phyloP scores from a whole-genome alignment of 805 yeast genomes.

The Ogataea sp. region DNA sequence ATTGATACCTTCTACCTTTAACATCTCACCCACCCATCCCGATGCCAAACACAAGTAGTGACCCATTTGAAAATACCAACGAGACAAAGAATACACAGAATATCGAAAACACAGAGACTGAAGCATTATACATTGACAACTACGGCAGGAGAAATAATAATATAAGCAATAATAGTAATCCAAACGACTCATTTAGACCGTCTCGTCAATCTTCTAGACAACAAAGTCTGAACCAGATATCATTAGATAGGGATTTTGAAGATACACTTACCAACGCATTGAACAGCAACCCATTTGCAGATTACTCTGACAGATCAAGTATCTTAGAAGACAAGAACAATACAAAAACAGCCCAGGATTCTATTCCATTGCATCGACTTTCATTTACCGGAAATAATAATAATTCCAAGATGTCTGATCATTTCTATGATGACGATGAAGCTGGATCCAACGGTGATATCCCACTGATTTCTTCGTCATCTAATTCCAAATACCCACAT shows the following conservation, averaged over 20 bases:
- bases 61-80: no score
- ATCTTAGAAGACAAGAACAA: neutral
- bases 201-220: constrained; percentile 7
- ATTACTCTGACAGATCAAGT: neutral
- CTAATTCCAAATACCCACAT: constrained; percentile 6
- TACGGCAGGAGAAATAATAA: no score
- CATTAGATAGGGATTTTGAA: constrained; percentile 55
- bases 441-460: neutral
- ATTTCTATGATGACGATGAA: neutral
- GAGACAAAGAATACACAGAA: neutral
- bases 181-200: neutral
- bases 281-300: constrained; percentile 34
- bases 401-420: neutral
- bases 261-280: constrained; percentile 59
- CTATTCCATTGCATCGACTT: no score
- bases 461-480: neutral
- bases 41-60: no score
- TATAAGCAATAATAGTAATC: neutral
- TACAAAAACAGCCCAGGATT: neutral
- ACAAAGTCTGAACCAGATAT: constrained; percentile 29
- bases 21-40: no score
- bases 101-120: no score
- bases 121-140: no score
- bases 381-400: no score
- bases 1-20: no score